Base-by-base conservation (phyloP, 768 basidiomycete genomes). In the Termitomyces sp. region DNA sequence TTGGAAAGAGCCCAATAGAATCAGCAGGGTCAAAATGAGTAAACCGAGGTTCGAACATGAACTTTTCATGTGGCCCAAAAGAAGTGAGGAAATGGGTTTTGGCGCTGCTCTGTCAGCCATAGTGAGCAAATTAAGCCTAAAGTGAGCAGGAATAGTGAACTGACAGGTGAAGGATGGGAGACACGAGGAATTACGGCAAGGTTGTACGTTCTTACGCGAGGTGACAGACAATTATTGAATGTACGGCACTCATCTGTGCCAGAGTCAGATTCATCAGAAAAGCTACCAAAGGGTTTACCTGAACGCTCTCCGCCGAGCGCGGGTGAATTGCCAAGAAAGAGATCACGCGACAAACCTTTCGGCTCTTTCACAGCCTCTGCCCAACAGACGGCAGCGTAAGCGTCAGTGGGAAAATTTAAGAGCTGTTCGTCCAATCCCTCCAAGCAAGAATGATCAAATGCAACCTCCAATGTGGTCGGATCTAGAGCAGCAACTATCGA, bases 371-470 rank as follows among this genome's bases (percentile, higher is more conserved):
- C 62, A 32, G 61, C 66, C 51, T 69, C 65, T 35, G 66, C 63
- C 75, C 75, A 77, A 59, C 74, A 75, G n/a, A 68, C 58, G 14
- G 73, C 69, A 6, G 71, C 65, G 57, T 73, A 77, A 12, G 75
- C 72, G 24, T 72, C 70, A 20, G 59, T 57, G 3, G 77, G 77
- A 24, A 68, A 69, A 46, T 70, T 69, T 9, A 76, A 64, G 22
- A 77, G 68, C 18, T 66, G 61, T 53, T 73, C 70, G 43, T 76
- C 76, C 13, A 78, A 68, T 8, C 76, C 76, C 24, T 73, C 68
- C 28, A 78, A 62, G 59, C 73, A 74, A 49, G 71, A 69, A 35
- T 64, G 36, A 64, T 78, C 72, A 54, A 77, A 75, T 10, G 69
- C 74, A 49, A 73, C 63, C 13, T 71, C 69, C 30, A 75, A 65